Conservation (phyloP, 2,329 filamentous ascomycete species). For the Cladorrhinum sp. region DNA sequence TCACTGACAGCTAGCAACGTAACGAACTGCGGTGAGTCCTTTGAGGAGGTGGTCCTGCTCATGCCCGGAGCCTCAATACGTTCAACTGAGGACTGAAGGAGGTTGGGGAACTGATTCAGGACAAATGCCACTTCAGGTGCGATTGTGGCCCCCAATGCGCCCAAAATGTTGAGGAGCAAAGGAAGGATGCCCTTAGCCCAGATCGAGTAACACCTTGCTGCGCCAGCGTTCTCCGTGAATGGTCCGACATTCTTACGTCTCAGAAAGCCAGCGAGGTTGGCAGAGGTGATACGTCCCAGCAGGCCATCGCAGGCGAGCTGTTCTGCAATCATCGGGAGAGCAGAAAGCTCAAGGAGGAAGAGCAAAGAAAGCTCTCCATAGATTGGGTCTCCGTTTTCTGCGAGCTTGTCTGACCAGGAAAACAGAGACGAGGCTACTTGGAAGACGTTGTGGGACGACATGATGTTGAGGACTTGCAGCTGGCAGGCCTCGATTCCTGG, state of each 20-base stretch:
- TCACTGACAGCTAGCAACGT: slow-evolving; percentile 73
- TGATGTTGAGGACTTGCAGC: slow-evolving; percentile 66
- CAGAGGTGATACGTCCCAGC: slow-evolving; percentile 73
- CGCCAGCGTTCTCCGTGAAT: slow-evolving; percentile 67
- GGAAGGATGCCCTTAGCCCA: slow-evolving; percentile 89
- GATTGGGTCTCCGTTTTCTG: slow-evolving; percentile 75
- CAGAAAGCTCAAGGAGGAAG: slow-evolving; percentile 84
- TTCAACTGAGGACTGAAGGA: slow-evolving; percentile 69
- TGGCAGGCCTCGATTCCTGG: slow-evolving; percentile 72
- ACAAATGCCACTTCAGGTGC: slow-evolving; percentile 83
- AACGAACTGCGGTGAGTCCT: slow-evolving; percentile 58
- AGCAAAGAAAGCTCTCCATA: slow-evolving; percentile 91
- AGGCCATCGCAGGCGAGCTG: slow-evolving; percentile 85
- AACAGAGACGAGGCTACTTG: slow-evolving; percentile 84
- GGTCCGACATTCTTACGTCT: slow-evolving; percentile 70
- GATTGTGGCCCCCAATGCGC: slow-evolving; percentile 74
- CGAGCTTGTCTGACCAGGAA: slow-evolving; percentile 86
- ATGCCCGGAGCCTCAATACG: slow-evolving; percentile 64
- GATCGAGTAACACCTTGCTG: slow-evolving; percentile 77
- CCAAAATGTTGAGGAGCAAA: slow-evolving; percentile 81
- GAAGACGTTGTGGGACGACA: slow-evolving; percentile 68
- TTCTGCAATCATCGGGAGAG: slow-evolving; percentile 76
- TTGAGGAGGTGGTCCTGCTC: slow-evolving; percentile 49
- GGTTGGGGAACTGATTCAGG: slow-evolving; percentile 81
- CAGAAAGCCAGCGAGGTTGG: slow-evolving; percentile 75